phyloP scores from a whole-genome alignment of 179 eudicot species.

The Spergularia azorica region DNA sequence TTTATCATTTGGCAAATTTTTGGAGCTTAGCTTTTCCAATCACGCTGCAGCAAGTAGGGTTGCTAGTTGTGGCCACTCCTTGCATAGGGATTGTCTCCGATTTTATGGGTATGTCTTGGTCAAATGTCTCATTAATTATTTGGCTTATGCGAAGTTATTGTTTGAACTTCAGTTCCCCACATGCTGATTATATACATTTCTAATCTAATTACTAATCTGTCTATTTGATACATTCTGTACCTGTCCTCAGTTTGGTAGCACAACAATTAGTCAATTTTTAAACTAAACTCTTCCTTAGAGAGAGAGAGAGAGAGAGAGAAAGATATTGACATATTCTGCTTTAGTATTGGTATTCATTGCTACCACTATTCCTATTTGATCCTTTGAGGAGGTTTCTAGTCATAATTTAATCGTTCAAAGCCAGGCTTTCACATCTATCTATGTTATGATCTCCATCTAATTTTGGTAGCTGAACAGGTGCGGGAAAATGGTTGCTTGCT shows the following conservation, averaged over 20 bases:
- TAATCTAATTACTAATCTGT: background rate
- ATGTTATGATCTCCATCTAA: conserved; percentile 10
- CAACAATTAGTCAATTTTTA: too few relatives aligned
- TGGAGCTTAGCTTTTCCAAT: conserved; percentile 98
- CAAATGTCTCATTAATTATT: background rate
- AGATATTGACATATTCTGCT: too few relatives aligned
- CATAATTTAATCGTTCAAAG: background rate
- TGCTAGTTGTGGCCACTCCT: conserved; percentile 98
- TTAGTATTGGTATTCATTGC: too few relatives aligned
- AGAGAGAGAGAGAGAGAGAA: too few relatives aligned
- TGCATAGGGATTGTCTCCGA: conserved; percentile 97
- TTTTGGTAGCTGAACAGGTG: conserved; percentile 51
- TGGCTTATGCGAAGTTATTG: background rate
- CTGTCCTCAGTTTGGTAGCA: too few relatives aligned
- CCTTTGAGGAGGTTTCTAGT: background rate
- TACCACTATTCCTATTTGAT: too few relatives aligned
- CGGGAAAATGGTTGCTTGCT: conserved; percentile 99
- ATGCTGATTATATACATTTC: background rate
- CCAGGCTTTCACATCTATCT: background rate
- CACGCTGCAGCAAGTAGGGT: conserved; percentile 99
- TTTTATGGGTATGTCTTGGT: conserved; percentile 75
- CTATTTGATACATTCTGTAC: background rate
- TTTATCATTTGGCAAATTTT: conserved; percentile 95
- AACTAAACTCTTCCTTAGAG: too few relatives aligned
- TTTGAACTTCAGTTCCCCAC: too few relatives aligned